Evolutionary conservation across 2,329 filamentous ascomycete species (phyloP), one percentile per base, ranked within the genome.

Genomic region (Zalaria obscura): DNA sequence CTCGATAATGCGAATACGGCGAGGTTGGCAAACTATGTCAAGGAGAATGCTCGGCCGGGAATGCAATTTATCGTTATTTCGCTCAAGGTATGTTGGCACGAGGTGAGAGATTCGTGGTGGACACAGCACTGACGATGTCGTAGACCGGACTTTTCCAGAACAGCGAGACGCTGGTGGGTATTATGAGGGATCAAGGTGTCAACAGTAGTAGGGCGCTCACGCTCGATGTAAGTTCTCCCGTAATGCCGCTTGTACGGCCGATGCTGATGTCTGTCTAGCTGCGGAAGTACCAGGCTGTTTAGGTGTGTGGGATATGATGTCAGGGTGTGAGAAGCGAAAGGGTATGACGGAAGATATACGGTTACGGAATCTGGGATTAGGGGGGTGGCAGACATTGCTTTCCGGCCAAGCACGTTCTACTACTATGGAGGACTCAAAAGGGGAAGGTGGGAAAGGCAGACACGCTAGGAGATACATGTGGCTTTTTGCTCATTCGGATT

Each of bases 1-100:
- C 74, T 98, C n/a, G 91, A 98, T 59, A 94, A 95, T 56, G 87
- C 89, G 46, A 98, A 98, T 54, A 91, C 96, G 5, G 81, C 86
- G 52, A 87, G 93, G 59, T 88, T 98, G 62, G 91, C 89, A 49
- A 91, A 91, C 61, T 98, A 98, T 57, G 93, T 98, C 47, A 77
- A 82, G 32, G 86, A 93, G 55, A 88, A 98, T 62, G 84, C 88
- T 1, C 85, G 86, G 0, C 91, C 91, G 1, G 93, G 93, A 9
- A 96, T 96, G 87, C 91, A 98, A 61, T 98, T 98, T 53, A 93
- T 98, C 46, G 91, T 98, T 50, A 98, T 98, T 61, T 87, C 80
- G 65, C 72, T 98, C 59, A 98, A 98, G 45, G 45, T 47, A 35
- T 35, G 28, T 11, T 3, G n/a, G n/a, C n/a, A n/a, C 18, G 25